These are phyloP conservation scores for Canavalia ensiformis DNA, from an alignment of 306 rosid genomes.

Conservation along the genomic window DNA sequence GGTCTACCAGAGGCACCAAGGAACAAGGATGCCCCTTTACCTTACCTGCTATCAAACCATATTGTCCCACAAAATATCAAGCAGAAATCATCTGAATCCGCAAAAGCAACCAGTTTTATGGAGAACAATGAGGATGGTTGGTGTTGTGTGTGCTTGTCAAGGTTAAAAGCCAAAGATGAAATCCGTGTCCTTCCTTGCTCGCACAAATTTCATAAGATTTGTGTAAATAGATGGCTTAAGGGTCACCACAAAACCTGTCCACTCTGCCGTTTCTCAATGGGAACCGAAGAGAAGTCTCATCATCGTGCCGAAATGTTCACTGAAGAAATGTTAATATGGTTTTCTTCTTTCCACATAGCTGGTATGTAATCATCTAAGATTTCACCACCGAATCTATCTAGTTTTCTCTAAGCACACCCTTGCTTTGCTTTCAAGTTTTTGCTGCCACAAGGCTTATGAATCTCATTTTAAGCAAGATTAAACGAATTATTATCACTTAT, in stretches of 20 bases:
- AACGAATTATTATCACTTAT: neutral
- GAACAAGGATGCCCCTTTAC: constrained; percentile 50
- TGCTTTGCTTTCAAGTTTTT: constrained; percentile 16
- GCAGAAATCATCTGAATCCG: constrained; percentile 44
- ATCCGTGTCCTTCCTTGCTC: constrained; percentile 75
- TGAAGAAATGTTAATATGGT: constrained; percentile 89
- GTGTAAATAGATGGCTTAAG: constrained; percentile 86
- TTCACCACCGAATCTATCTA: constrained; percentile 20
- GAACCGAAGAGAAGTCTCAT: constrained; percentile 55
- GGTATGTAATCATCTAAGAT: constrained; percentile 61
- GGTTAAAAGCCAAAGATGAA: constrained; percentile 60
- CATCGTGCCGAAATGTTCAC: constrained; percentile 62
- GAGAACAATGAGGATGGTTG: constrained; percentile 46
- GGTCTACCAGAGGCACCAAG: constrained; percentile 48
- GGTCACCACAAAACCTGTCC: constrained; percentile 77
- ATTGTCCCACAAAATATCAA: constrained; percentile 28
- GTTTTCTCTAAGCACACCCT: neutral
- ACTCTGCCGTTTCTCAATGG: constrained; percentile 77
- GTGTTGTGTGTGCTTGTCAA: constrained; percentile 86
- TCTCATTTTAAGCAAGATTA: constrained; percentile 16
- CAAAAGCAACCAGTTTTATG: constrained; percentile 33
- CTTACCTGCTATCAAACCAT: constrained; percentile 36
- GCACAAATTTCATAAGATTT: constrained; percentile 80
- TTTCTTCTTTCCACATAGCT: constrained; percentile 88
- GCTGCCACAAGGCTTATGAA: constrained; percentile 27